Evolutionary conservation across 1,284 basidiomycete species (phyloP).

Genomic region (Apiotrichum montevideense): DNA sequence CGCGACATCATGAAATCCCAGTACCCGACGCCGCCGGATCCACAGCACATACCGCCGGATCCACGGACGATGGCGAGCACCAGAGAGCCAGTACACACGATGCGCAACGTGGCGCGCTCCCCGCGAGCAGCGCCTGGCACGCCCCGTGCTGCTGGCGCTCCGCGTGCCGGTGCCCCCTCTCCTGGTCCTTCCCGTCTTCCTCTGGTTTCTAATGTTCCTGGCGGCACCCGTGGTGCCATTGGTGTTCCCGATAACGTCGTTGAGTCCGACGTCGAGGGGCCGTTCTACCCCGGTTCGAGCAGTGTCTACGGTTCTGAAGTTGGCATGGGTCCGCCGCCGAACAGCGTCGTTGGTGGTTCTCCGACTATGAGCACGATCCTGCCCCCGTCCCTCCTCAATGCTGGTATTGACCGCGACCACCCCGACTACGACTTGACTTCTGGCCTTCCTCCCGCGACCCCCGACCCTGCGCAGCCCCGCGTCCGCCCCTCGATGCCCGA

Average conservation of each 20-base stretch:
- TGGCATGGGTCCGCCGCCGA: conserved; percentile 26
- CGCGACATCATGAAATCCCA: background rate
- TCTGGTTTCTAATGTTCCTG: too few relatives aligned
- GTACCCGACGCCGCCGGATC: background rate
- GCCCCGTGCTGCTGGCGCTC: background rate
- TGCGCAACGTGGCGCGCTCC: too few relatives aligned
- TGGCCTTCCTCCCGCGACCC: conserved; percentile 36
- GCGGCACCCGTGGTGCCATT: too few relatives aligned
- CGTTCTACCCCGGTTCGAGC: conserved; percentile 26
- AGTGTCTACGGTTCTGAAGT: conserved; percentile 22
- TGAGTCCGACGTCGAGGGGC: conserved; percentile 18
- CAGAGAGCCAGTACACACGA: too few relatives aligned
- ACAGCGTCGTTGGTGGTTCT: conserved; percentile 15
- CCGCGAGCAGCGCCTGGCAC: background rate
- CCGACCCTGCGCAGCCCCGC: conserved; percentile 19
- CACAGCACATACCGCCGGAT: too few relatives aligned
- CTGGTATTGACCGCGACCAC: conserved; percentile 20
- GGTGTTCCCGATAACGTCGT: background rate
- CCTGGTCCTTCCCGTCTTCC: too few relatives aligned
- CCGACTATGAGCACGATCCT: conserved; percentile 10
- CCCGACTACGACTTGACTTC: conserved; percentile 39
- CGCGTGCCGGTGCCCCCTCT: too few relatives aligned
- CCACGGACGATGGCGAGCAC: too few relatives aligned
- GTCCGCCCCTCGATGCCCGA: background rate
- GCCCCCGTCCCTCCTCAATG: conserved; percentile 31